phyloP scores from a whole-genome alignment of 2,329 filamentous ascomycete species.

The Monosporascus sp. region DNA sequence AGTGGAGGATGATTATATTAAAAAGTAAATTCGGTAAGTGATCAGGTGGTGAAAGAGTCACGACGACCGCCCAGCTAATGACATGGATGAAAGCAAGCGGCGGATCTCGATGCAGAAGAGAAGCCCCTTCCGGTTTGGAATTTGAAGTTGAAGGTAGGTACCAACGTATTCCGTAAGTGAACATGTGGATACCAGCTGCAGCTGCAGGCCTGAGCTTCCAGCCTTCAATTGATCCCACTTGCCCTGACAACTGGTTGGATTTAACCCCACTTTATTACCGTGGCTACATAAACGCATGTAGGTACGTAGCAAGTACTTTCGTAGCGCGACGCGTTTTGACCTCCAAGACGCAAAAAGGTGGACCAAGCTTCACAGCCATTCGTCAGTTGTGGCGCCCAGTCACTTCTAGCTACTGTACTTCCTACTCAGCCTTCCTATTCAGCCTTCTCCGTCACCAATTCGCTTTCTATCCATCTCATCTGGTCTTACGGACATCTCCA shows the following conservation, averaged over 20 bases:
- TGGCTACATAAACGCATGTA: background rate
- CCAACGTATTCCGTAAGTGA: too few species aligned
- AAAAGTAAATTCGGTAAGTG: background rate
- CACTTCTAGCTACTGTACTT: background rate
- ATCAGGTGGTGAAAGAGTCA: background rate
- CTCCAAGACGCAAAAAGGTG: background rate
- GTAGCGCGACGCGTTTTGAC: background rate
- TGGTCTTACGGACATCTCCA: background rate
- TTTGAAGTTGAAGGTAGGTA: background rate
- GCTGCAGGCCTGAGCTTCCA: too few species aligned
- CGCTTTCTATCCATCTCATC: background rate
- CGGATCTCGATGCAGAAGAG: background rate
- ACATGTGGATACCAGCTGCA: background rate
- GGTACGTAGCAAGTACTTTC: too few species aligned
- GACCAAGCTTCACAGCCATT: background rate
- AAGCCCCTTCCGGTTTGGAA: background rate
- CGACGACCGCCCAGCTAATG: too few species aligned
- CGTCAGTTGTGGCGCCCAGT: background rate
- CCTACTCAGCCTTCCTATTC: background rate
- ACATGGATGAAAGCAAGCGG: too few species aligned
- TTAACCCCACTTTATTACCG: background rate
- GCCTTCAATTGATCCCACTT: background rate
- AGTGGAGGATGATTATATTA: background rate
- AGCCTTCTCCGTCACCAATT: background rate
- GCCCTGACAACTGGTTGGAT: background rate